phyloP scores from a whole-genome alignment of 108 stramenopile genomes.

The Heterococcus sp. region DNA sequence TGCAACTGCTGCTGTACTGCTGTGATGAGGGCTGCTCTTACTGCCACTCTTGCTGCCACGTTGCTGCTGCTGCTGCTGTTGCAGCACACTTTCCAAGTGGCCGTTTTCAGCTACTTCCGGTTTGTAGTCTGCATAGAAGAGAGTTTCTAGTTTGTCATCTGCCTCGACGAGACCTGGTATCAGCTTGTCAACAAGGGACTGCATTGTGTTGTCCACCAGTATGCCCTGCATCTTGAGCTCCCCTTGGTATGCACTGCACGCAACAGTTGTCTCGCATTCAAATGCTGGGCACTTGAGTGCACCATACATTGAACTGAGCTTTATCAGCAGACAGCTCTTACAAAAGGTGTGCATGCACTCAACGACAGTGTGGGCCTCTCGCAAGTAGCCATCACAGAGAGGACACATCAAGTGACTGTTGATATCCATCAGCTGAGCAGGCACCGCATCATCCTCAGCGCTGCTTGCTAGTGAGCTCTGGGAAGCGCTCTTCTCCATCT shows the following conservation, averaged over 20 bases:
- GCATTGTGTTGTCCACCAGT: neutral
- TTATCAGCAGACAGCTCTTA: conserved; percentile 57
- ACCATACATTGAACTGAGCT: conserved; percentile 39
- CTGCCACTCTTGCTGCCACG: no score
- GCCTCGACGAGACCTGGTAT: neutral
- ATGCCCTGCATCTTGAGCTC: neutral
- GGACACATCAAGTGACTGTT: conserved; percentile 56
- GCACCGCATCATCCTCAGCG: no score
- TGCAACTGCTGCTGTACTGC: no score
- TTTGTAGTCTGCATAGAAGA: no score
- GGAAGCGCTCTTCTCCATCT: no score
- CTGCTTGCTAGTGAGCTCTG: no score
- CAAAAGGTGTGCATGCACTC: conserved; percentile 74
- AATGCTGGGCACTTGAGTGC: conserved; percentile 5
- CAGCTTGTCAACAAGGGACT: neutral
- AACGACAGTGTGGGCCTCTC: conserved; percentile 63
- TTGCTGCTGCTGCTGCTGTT: no score
- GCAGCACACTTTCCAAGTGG: no score
- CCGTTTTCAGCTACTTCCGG: no score
- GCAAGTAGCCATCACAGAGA: conserved; percentile 65
- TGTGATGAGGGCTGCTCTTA: no score
- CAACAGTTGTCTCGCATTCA: neutral
- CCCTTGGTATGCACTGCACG: neutral
- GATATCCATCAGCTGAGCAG: conserved; percentile 8
- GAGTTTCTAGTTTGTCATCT: conserved; percentile 1